Conservation (phyloP, 2,329 filamentous ascomycete species). For the Beauveria varroae region DNA sequence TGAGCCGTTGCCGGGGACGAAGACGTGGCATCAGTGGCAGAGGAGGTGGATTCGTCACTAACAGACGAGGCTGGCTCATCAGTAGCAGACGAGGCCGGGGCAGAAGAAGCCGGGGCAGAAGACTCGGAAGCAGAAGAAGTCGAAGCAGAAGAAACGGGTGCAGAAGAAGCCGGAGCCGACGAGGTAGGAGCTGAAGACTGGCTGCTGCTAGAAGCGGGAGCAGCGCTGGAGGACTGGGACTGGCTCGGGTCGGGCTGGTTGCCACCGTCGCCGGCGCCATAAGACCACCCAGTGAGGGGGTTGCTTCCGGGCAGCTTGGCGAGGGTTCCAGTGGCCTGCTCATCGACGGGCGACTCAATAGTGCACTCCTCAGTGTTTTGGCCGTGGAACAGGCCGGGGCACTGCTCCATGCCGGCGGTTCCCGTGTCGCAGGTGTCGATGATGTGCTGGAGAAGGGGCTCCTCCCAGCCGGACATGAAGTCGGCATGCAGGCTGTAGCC, state of each 20-base stretch:
- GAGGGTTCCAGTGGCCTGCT: slow-evolving; percentile 37
- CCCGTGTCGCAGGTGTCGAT: slow-evolving; percentile 59
- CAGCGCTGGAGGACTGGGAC: neutral
- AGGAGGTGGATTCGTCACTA: neutral
- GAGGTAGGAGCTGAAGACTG: neutral
- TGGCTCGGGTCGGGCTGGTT: neutral
- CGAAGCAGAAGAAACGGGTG: neutral
- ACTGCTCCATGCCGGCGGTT: slow-evolving; percentile 53
- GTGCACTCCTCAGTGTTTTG: slow-evolving; percentile 46
- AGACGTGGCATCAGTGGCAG: neutral
- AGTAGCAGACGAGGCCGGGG: neutral
- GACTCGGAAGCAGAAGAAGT: neutral
- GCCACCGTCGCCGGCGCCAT: slow-evolving; percentile 23
- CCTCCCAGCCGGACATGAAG: slow-evolving; percentile 68
- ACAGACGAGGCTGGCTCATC: neutral
- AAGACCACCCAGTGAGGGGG: slow-evolving; percentile 44
- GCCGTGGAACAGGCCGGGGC: slow-evolving; percentile 48
- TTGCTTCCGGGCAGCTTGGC: slow-evolving; percentile 47
- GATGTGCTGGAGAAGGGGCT: slow-evolving; percentile 54
- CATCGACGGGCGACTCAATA: slow-evolving; percentile 39
- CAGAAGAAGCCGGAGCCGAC: neutral
- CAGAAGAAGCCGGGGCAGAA: neutral
- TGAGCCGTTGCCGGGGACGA: neutral
- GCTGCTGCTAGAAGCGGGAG: neutral
- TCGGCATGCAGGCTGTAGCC: slow-evolving; percentile 66